phyloP scores from a whole-genome alignment of 441 rosid species.

The Croton setiger region DNA sequence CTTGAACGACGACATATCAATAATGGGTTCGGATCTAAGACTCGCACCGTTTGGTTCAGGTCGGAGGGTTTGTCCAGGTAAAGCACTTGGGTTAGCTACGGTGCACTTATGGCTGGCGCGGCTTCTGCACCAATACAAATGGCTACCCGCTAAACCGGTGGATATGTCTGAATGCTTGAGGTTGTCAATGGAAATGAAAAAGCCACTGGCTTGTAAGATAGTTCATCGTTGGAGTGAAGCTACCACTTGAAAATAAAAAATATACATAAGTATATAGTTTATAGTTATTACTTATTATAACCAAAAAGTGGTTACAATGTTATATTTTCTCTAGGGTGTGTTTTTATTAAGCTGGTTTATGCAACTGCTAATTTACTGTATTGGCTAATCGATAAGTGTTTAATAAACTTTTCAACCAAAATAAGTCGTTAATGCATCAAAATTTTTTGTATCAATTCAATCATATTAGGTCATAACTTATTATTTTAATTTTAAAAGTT shows the following conservation, averaged over 20 bases:
- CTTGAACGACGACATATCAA: conserved; percentile 40
- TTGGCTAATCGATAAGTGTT: too few relatives aligned
- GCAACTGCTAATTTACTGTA: too few relatives aligned
- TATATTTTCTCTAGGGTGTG: too few relatives aligned
- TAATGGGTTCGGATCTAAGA: conserved; percentile 67
- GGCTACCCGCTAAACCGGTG: conserved; percentile 43
- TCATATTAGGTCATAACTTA: too few relatives aligned
- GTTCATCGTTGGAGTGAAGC: conserved; percentile 13
- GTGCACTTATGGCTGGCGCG: conserved; percentile 66
- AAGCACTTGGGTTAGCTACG: conserved; percentile 50
- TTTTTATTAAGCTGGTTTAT: too few relatives aligned
- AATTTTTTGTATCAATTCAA: too few relatives aligned
- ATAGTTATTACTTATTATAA: too few relatives aligned
- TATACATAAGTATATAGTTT: too few relatives aligned
- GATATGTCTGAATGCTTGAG: conserved; percentile 50
- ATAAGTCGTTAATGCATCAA: too few relatives aligned
- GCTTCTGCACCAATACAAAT: conserved; percentile 45
- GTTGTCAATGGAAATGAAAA: conserved; percentile 61
- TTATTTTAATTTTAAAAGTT: too few relatives aligned
- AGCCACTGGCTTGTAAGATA: conserved; percentile 39
- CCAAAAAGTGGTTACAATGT: too few relatives aligned
- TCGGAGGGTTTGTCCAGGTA: conserved; percentile 66
- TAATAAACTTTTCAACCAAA: too few relatives aligned
- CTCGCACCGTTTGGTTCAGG: conserved; percentile 74
- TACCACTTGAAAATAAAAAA: neutral